Evolutionary conservation across 768 basidiomycete genomes (phyloP), one percentile per base, ranked within the genome.

Genomic region (Hericium coralloides): DNA sequence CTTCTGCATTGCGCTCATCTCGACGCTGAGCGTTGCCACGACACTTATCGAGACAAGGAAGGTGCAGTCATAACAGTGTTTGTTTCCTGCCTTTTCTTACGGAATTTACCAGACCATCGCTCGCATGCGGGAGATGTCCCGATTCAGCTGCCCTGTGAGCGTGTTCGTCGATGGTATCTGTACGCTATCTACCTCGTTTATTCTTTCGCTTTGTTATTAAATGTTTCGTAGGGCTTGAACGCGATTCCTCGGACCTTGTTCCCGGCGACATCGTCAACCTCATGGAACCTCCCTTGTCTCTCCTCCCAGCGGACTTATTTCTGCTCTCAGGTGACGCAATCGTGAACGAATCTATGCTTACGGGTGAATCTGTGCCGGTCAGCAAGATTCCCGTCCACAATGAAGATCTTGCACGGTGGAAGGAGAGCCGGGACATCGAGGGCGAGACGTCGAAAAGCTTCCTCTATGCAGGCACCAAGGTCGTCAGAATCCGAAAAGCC

Each of bases 291-390:
- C 79, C 81, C 23, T 77, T 95, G 8, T 73, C 80, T 9, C 70
- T 85, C 36, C 77, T 99, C 61, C 97, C 97, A 3, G 89, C 92
- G 14, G 97, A 99, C 68, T 77, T 95, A 60, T 81, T 98, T 61
- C 78, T 99, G 8, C 82, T 99, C 26, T 91, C 92, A 2, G 97
- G 97, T 1, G 97, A 99, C 69, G 93, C 94, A 1, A 95, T 99
- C 57, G 88, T 98, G 52, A 98, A 98, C 68, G 97, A 99, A 73
- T 95, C 93, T 60, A 98, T 99, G 97, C 81, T 99, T 22, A 98
- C 97, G 0, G 97, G 97, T 12, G 97, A 99, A 72, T 97, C 94
- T 61, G 92, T 99, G 0, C 97, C 97, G 2, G 92, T 99, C 53
- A 90, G 90, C 68, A 99, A 99, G 68, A 71, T 81, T 18, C 88